Evolutionary conservation across 2,329 filamentous ascomycete species (phyloP).

Genomic region (Paraphoma chrysanthemicola): DNA sequence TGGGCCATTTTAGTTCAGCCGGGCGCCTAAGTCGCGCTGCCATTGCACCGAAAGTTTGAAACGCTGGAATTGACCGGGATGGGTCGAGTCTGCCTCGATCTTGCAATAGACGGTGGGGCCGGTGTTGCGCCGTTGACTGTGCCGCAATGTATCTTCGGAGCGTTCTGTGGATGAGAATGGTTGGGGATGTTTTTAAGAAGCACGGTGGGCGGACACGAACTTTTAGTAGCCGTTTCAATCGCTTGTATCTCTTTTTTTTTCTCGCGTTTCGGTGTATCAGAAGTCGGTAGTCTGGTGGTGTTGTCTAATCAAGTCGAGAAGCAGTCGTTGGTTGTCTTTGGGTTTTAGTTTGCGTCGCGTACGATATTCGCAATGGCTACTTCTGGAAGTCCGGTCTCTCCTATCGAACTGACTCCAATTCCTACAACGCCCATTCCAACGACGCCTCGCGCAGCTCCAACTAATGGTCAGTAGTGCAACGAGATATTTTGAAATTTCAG

Average conservation of each 20-base stretch:
- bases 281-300: neutral
- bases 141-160: constrained; percentile 11
- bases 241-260: neutral
- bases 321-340: neutral
- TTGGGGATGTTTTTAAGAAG: neutral
- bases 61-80: constrained; percentile 1
- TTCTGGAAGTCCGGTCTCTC: constrained; percentile 3
- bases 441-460: neutral
- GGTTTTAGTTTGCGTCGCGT: too few species aligned
- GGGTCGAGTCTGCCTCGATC: neutral
- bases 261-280: neutral
- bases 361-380: neutral
- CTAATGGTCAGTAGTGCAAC: neutral
- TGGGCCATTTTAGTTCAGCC: neutral
- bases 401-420: constrained; percentile 1
- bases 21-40: constrained; percentile 4
- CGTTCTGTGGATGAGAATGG: neutral
- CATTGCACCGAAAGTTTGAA: constrained; percentile 5
- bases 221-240: neutral
- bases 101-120: neutral
- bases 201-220: neutral
- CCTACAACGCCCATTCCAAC: neutral
- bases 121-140: neutral
- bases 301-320: neutral
- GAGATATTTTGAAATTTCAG: neutral